A percentile compares a stretch with the other conserved stretches of the same genome.
Evolutionary conservation across 805 yeast species (phyloP).

Genomic region (Candida manassasensis): DNA sequence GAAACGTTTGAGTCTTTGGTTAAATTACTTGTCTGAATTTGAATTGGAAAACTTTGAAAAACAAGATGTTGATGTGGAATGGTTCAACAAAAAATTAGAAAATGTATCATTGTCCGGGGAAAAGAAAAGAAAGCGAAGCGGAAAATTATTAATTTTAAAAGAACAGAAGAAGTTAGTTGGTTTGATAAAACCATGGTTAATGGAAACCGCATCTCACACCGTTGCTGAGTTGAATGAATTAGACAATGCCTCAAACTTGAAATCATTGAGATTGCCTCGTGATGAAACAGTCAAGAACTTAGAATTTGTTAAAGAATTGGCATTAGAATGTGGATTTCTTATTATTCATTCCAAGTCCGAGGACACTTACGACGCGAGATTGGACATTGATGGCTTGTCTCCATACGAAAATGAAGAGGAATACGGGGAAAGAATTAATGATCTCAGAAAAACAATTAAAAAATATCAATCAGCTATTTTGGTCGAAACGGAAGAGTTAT

Average conservation of each 20-base stretch:
- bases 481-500: conserved; percentile 54
- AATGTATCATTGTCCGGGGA: conserved; percentile 72
- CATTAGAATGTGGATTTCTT: conserved; percentile 62
- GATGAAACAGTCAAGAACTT: conserved; percentile 46
- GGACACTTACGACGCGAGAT: conserved; percentile 51
- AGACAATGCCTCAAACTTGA: conserved; percentile 24
- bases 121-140: conserved; percentile 58
- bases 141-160: conserved; percentile 59
- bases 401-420: conserved; percentile 67
- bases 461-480: conserved; percentile 61
- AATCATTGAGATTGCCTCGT: conserved; percentile 37
- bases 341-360: conserved; percentile 59
- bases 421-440: conserved; percentile 46
- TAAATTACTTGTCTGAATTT: conserved; percentile 68
- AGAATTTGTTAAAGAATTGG: conserved; percentile 59
- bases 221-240: conserved; percentile 31
- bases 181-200: conserved; percentile 45
- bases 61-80: conserved; percentile 77
- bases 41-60: conserved; percentile 85
- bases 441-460: conserved; percentile 52
- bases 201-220: conserved; percentile 27
- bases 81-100: conserved; percentile 86
- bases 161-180: conserved; percentile 76
- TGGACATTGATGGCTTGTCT: conserved; percentile 72
- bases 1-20: conserved; percentile 66